These are phyloP conservation scores for Esteya vermicola DNA, from an alignment of 2,329 filamentous ascomycete genomes.

Conservation along the genomic window DNA sequence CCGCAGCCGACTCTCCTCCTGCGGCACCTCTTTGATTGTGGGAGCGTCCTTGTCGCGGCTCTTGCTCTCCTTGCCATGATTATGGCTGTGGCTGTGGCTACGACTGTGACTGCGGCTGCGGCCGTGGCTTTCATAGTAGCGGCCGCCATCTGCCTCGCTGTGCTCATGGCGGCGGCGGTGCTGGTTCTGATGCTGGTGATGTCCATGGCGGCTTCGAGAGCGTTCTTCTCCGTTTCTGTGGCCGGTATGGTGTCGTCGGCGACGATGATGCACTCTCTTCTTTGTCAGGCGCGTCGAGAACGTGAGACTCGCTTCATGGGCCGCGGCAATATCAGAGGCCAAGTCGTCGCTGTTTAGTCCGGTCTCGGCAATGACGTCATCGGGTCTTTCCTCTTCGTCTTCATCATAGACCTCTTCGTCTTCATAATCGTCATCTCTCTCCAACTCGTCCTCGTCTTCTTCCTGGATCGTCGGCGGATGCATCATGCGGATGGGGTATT, in stretches of 20 bases:
- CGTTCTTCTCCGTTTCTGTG: conserved; percentile 13
- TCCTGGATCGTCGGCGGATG: conserved; percentile 14
- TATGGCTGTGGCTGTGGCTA: conserved; percentile 7
- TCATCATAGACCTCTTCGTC: conserved; percentile 8
- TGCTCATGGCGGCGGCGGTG: too few species aligned
- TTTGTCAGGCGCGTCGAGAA: conserved; percentile 35
- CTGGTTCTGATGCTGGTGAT: conserved; percentile 9
- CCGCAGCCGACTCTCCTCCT: too few species aligned
- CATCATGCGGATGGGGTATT: neutral
- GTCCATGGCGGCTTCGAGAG: conserved; percentile 12
- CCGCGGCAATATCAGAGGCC: conserved; percentile 20
- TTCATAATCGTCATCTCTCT: neutral
- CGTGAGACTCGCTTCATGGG: conserved; percentile 19
- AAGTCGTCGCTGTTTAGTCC: too few species aligned
- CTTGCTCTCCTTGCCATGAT: neutral
- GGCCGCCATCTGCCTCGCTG: too few species aligned
- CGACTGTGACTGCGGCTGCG: conserved; percentile 11
- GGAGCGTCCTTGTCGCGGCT: neutral
- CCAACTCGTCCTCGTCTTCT: conserved; percentile 3
- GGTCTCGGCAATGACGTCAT: conserved; percentile 14
- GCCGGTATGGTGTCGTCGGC: conserved; percentile 17
- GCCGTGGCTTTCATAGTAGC: conserved; percentile 8
- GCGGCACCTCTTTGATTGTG: neutral
- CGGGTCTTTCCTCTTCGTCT: conserved; percentile 4
- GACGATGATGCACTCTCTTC: conserved; percentile 26